Conservation (phyloP, 2,329 filamentous ascomycete genomes). For the Ophiocordyceps robertsii region DNA sequence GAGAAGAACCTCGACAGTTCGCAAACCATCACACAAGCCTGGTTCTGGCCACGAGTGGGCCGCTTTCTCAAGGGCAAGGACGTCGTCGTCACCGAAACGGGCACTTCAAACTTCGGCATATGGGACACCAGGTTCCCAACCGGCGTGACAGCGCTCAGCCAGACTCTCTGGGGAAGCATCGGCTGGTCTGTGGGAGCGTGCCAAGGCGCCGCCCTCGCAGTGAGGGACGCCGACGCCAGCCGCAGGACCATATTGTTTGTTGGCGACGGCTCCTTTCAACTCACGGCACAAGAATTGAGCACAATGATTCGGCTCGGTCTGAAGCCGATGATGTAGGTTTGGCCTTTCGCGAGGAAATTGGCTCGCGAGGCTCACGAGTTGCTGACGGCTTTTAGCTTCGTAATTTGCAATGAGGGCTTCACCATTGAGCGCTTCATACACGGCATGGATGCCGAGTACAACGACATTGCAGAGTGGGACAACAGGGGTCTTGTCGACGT, state of each 20-base stretch:
- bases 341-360: neutral
- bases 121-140: conserved; percentile 72
- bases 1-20: conserved; percentile 23
- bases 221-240: conserved; percentile 46
- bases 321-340: conserved; percentile 58
- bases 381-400: conserved; percentile 36
- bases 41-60: conserved; percentile 66
- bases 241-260: conserved; percentile 70
- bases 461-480: conserved; percentile 67
- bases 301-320: conserved; percentile 69
- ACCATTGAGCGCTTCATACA: conserved; percentile 86
- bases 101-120: conserved; percentile 78
- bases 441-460: conserved; percentile 66
- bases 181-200: conserved; percentile 46
- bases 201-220: conserved; percentile 58
- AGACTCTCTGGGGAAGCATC: conserved; percentile 61
- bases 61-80: conserved; percentile 61
- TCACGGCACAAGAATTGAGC: conserved; percentile 72
- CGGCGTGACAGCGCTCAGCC: conserved; percentile 66
- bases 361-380: neutral
- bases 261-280: conserved; percentile 78
- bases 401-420: conserved; percentile 80
- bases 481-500: conserved; percentile 54
- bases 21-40: conserved; percentile 49
- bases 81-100: conserved; percentile 75